Evolutionary conservation across 192 early-diverging fungal species (phyloP), one percentile per base, ranked within the genome.

Genomic region (Jimgerdemannia lactiflua): DNA sequence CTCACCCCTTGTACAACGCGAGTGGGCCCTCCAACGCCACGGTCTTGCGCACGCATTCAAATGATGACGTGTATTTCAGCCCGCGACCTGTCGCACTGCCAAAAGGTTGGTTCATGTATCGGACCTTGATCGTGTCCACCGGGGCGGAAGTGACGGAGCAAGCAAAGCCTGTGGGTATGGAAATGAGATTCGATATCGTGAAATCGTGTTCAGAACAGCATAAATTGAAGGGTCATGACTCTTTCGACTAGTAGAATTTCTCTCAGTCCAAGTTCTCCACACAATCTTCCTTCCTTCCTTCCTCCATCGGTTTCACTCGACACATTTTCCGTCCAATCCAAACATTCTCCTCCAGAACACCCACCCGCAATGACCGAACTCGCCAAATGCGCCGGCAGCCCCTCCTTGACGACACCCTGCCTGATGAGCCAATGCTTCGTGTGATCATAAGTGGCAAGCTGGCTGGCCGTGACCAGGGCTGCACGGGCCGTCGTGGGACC

Each of bases 361-460:
- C 2, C 49, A 81, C 84, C 84, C 44, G 85, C 82, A 65, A 86
- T 29, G 3, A 83, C 76, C 41, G 82, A 79, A 2, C 77, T 79
- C 40, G 74, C 70, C 3, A 86, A 75, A 65, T 87, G 86, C 6
- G 77, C 70, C 10, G 74, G 10, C 18, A 82, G 67, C 0, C 86
- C 86, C 59, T 87, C 86, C 8, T 64, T 39, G 49, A 87, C 78
- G 39, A 77, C 69, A 4, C 67, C 71, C 4, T 76, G 65, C 59
- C 71, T 70, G 72, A 84, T 75, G 4, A 85, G 65, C 70, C 80
- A 77, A 42, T 85, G 82, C 64, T 88, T 88, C 29, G 85, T 81
- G 19, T 81, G 80, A 65, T 88, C 87, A 71, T 88, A 88, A 0
- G 82, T 79, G 3, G 85, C 84, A 29, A 88, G 70, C 70, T 88